Evolutionary conservation across 805 yeast genomes (phyloP).

Genomic region (Teunomyces cretensis): DNA sequence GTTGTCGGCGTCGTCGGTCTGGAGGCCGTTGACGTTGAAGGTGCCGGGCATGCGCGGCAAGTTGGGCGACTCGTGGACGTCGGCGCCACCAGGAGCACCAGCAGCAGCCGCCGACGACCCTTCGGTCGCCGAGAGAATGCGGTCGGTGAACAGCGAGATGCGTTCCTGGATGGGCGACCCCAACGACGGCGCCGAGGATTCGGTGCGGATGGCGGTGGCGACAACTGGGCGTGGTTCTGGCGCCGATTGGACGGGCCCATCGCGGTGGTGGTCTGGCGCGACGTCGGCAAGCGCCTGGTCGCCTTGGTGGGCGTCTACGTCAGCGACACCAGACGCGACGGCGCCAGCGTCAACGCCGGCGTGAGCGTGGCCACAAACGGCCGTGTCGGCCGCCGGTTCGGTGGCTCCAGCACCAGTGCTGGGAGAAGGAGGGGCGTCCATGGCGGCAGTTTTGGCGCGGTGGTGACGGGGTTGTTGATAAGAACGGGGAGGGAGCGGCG

Average conservation of each 20-base stretch:
- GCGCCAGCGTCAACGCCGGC: too few species aligned
- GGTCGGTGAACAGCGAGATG: conserved; percentile 11
- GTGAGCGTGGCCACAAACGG: too few species aligned
- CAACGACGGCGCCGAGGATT: neutral
- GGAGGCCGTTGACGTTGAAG: conserved; percentile 46
- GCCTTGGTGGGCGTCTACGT: too few species aligned
- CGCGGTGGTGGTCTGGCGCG: too few species aligned
- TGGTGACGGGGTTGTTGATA: neutral
- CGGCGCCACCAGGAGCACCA: neutral
- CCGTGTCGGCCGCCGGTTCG: too few species aligned
- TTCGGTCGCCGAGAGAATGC: conserved; percentile 8
- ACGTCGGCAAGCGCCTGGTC: too few species aligned
- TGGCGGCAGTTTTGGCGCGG: conserved; percentile 1
- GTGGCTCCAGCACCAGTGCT: neutral
- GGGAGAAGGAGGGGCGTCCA: neutral
- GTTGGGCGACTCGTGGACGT: conserved; percentile 1
- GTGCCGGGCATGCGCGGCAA: conserved; percentile 49
- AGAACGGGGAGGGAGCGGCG: neutral
- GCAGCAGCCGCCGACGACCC: neutral
- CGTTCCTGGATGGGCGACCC: conserved; percentile 15
- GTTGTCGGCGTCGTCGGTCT: conserved; percentile 11
- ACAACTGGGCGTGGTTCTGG: too few species aligned
- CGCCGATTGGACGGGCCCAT: too few species aligned
- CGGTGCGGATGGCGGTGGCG: neutral
- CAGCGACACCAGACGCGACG: too few species aligned